Evolutionary conservation across 2,329 filamentous ascomycete species (phyloP), one percentile per base, ranked within the genome.

Genomic region (Botrytis porri): DNA sequence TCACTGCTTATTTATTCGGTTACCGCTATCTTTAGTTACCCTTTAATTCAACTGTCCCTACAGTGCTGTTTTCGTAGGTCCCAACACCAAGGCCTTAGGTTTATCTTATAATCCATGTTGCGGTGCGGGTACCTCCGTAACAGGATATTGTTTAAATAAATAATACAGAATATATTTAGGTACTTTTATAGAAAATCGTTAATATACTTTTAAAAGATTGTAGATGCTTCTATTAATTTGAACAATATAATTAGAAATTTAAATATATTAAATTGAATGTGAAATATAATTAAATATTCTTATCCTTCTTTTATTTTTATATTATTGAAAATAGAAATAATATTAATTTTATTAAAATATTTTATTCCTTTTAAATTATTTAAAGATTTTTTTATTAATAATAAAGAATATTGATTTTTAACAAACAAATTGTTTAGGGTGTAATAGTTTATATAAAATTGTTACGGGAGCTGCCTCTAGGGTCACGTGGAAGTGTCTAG

Each of bases 181-280:
- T 51, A 51, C 25, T 51, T 10, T 0, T 25, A 12, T 25, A 51
- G 8, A 4, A 8, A 22, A 25, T 51, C 12, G 12, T 51, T 51
- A 25, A 51, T 25, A 12, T 10, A 51, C 4, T 1, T 22, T 10
- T 51, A 51, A 12, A 51, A 51, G 20, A 6, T 51, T 25, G 1
- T 25, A 0, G 1, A 3, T 9, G 5, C 1, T 9, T 25, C 4
- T 22, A 9, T 51, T 12, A 51, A 2, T 9, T 3, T 1, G 1
- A 51, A 51, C 12, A 51, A 10, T 25, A 51, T 51, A 25, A 51
- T 10, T 51, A 51, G 20, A 1, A 4, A 51, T 25, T 51, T 1
- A 10, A 22, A 51, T 10, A 51, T 1, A 9, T 3, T 10, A 1
- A 51, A 51, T 22, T 1, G 1, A 4, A 7, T 51, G 1, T 25